Evolutionary conservation across 495 filamentous ascomycete species (phyloP).

Genomic region (Neurospora sp.): DNA sequence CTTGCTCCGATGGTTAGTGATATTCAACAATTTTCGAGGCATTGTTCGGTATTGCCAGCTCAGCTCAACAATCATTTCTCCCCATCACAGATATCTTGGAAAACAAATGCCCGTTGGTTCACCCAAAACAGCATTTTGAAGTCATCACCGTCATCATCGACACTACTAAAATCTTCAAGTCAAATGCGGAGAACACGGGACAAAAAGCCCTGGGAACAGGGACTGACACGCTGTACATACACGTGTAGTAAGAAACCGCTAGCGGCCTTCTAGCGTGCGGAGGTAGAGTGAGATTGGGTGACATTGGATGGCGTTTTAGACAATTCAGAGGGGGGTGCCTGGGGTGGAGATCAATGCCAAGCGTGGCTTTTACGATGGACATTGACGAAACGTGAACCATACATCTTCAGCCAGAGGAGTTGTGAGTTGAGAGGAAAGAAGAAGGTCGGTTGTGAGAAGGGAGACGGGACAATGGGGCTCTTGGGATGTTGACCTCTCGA

Average conservation of each 20-base stretch:
- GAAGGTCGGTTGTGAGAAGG: too few relatives aligned
- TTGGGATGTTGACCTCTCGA: not conserved
- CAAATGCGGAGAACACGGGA: not conserved
- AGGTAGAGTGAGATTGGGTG: not conserved
- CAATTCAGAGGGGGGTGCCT: not conserved
- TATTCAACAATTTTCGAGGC: too few relatives aligned
- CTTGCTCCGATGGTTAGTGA: too few relatives aligned
- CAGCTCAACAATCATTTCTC: not conserved
- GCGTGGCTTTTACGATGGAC: not conserved
- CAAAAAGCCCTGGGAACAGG: not conserved
- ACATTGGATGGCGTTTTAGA: not conserved
- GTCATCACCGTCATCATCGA: not conserved
- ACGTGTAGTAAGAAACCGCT: not conserved
- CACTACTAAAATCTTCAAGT: not conserved
- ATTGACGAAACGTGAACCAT: not conserved
- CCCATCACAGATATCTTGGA: not conserved
- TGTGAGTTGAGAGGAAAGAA: not conserved
- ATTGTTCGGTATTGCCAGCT: too few relatives aligned
- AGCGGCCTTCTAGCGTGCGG: not conserved
- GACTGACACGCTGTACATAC: not conserved
- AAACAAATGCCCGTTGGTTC: not conserved
- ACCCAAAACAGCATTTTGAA: not conserved
- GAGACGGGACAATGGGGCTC: too few relatives aligned
- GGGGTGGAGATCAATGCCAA: not conserved
- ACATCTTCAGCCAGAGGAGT: not conserved